Percentiles rank a stretch among this genome's conserved stretches.
Evolutionary conservation across 2,329 filamentous ascomycete genomes (phyloP).

Genomic region (Triangularia setosa): DNA sequence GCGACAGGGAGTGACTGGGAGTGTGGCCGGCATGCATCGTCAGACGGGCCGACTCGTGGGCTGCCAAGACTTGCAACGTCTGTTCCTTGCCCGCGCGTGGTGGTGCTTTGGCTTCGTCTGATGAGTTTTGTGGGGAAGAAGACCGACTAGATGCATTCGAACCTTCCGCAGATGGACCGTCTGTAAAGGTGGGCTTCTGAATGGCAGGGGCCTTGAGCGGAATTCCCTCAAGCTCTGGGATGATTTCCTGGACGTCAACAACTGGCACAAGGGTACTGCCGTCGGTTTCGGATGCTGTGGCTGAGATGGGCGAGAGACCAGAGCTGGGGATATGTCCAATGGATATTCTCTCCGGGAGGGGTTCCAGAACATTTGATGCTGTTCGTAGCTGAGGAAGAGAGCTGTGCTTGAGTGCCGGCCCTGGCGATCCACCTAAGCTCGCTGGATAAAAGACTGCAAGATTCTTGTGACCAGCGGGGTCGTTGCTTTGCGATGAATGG

Average conservation of each 20-base stretch:
- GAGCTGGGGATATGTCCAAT: slow-evolving; percentile 4
- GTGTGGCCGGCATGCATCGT: slow-evolving; percentile 63
- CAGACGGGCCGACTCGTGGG: slow-evolving; percentile 48
- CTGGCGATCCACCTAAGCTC: background rate
- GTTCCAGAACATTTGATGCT: slow-evolving; percentile 5
- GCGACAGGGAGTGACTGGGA: slow-evolving; percentile 56
- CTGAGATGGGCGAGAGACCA: slow-evolving; percentile 14
- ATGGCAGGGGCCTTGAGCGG: slow-evolving; percentile 52
- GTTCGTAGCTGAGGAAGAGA: slow-evolving; percentile 10
- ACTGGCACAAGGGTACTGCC: slow-evolving; percentile 39
- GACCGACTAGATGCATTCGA: slow-evolving; percentile 29
- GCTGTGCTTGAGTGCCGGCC: background rate
- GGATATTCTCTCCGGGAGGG: slow-evolving; percentile 13
- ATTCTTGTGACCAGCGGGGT: background rate
- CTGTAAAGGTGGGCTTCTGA: slow-evolving; percentile 49
- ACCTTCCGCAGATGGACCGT: slow-evolving; percentile 30
- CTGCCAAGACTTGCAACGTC: slow-evolving; percentile 44
- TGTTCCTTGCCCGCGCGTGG: slow-evolving; percentile 37
- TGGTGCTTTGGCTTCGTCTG: slow-evolving; percentile 26
- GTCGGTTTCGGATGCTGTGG: slow-evolving; percentile 24
- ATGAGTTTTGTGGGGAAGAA: slow-evolving; percentile 30
- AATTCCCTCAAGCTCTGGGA: slow-evolving; percentile 58
- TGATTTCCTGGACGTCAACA: slow-evolving; percentile 56
- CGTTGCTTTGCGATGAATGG: slow-evolving; percentile 23
- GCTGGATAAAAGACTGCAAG: background rate